A percentile compares a stretch with the other conserved stretches of the same genome.
Evolutionary conservation across 2,329 filamentous ascomycete species (phyloP).

Genomic region (Colletotrichum shisoi): DNA sequence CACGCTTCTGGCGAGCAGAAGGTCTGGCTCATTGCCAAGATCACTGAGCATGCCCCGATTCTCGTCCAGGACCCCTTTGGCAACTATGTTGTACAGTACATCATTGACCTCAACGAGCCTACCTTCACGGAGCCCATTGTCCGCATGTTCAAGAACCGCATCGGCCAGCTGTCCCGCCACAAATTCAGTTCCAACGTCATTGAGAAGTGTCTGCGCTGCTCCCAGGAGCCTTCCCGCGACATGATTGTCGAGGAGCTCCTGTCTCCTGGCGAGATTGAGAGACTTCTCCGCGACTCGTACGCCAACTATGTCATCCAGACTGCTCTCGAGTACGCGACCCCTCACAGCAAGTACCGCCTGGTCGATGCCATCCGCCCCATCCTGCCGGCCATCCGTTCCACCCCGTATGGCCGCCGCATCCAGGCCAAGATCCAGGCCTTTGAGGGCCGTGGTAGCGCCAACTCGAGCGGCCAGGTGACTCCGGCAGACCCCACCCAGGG

Average conservation of each 20-base stretch:
- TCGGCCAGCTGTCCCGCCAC: constrained; percentile 81
- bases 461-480: constrained; percentile 60
- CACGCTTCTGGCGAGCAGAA: constrained; percentile 93
- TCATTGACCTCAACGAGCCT: constrained; percentile 89
- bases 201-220: constrained; percentile 92
- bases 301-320: constrained; percentile 99
- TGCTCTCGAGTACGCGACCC: constrained; percentile 83
- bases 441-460: constrained; percentile 57
- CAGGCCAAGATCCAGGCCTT: constrained; percentile 81
- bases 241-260: constrained; percentile 86
- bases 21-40: constrained; percentile 81
- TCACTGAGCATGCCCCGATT: constrained; percentile 85
- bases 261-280: constrained; percentile 78
- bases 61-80: constrained; percentile 97
- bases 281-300: constrained; percentile 87
- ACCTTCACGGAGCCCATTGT: constrained; percentile 90
- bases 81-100: constrained; percentile 99
- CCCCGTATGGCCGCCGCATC: constrained; percentile 93
- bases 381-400: constrained; percentile 83
- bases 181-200: constrained; percentile 99
- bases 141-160: constrained; percentile 76
- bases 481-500: constrained; percentile 63
- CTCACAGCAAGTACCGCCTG: constrained; percentile 74
- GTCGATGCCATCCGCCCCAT: constrained; percentile 87
- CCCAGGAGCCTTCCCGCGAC: constrained; percentile 76